A percentile compares a stretch with the other conserved stretches of the same genome.
These are phyloP conservation scores for Ophiostoma quercus DNA, from an alignment of 2,329 filamentous ascomycete genomes.

Conservation along the genomic window DNA sequence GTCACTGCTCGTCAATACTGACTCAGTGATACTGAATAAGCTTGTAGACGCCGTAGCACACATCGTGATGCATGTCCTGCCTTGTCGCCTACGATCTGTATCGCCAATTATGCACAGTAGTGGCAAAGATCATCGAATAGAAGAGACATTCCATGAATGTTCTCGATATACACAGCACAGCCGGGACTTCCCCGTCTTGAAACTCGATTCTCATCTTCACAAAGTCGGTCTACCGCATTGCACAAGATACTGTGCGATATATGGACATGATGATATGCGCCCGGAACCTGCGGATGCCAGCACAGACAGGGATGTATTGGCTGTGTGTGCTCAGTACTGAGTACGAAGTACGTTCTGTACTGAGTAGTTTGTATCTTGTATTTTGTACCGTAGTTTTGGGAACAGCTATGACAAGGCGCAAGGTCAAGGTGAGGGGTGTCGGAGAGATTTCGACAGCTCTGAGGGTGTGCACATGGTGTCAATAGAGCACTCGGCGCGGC, in stretches of 20 bases:
- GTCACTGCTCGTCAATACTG: not conserved
- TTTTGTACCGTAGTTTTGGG: not conserved
- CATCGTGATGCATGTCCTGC: not conserved
- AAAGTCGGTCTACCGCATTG: not conserved
- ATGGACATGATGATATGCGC: not conserved
- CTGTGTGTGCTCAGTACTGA: not conserved
- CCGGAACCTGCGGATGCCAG: constrained; percentile 5
- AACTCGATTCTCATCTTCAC: too few relatives aligned
- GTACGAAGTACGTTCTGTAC: too few relatives aligned
- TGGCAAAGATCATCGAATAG: too few relatives aligned
- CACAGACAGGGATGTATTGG: constrained; percentile 5
- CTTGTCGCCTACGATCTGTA: not conserved
- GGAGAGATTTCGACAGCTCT: not conserved
- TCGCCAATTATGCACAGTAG: too few relatives aligned
- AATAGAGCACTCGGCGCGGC: not conserved
- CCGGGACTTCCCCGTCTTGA: not conserved
- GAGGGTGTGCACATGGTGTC: not conserved
- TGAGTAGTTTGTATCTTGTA: not conserved
- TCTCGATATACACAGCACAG: not conserved
- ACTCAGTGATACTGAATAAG: too few relatives aligned
- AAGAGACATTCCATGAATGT: too few relatives aligned
- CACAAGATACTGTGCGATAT: not conserved
- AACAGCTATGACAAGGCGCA: not conserved
- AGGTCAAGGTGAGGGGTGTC: not conserved
- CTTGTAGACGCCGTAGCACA: not conserved